Conservation (phyloP, 1,284 basidiomycete genomes). For the Puccinia polysora region DNA sequence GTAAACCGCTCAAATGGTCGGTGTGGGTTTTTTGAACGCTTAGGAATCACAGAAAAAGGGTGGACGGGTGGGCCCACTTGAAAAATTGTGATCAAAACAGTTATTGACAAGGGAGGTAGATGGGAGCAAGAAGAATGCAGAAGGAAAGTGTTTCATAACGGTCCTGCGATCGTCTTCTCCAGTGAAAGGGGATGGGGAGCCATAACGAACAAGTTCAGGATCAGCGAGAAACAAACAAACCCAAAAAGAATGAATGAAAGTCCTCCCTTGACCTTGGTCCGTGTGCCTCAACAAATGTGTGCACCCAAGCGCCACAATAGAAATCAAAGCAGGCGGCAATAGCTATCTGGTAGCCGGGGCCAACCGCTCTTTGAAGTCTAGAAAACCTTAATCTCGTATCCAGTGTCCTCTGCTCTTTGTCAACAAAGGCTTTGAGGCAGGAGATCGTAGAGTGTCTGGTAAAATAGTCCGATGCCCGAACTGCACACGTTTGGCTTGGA, state of each 20-base stretch:
- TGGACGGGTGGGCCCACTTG: slow-evolving; percentile 5
- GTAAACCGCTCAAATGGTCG: slow-evolving; percentile 26
- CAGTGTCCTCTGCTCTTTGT: slow-evolving; percentile 4
- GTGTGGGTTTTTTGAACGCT: slow-evolving; percentile 25
- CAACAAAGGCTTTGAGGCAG: slow-evolving; percentile 2
- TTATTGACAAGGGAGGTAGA: slow-evolving; percentile 25
- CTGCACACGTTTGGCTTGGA: neutral
- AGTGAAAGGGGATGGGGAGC: slow-evolving; percentile 6
- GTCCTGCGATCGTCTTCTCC: slow-evolving; percentile 23
- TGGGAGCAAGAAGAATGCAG: slow-evolving; percentile 41
- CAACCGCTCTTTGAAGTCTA: neutral
- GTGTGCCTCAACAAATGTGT: slow-evolving; percentile 18
- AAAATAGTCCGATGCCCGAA: slow-evolving; percentile 4
- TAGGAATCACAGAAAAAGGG: slow-evolving; percentile 19
- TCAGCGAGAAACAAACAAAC: slow-evolving; percentile 18
- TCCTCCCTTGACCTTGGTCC: slow-evolving; percentile 12
- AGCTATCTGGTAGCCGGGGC: neutral
- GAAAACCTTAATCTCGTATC: slow-evolving; percentile 22
- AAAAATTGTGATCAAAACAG: slow-evolving; percentile 39
- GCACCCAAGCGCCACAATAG: slow-evolving; percentile 30
- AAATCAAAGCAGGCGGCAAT: slow-evolving; percentile 6
- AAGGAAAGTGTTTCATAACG: slow-evolving; percentile 36
- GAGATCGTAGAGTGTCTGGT: slow-evolving; percentile 1
- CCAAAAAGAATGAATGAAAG: slow-evolving; percentile 25
- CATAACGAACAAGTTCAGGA: slow-evolving; percentile 20